Evolutionary conservation across 2,329 filamentous ascomycete genomes (phyloP).

Genomic region (Aspergillus aculeatinus): DNA sequence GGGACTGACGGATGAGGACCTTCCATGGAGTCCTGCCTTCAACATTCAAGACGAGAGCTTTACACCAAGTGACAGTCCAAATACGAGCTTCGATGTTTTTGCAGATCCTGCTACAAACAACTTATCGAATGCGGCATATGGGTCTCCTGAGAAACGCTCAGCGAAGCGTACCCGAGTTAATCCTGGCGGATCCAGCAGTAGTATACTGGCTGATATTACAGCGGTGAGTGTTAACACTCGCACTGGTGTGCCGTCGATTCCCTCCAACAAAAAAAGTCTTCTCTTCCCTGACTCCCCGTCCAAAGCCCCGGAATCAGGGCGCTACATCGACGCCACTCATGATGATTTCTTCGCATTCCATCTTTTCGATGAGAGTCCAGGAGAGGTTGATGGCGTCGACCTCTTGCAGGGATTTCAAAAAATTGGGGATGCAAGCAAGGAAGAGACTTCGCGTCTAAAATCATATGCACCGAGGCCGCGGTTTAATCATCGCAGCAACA

Average conservation of each 20-base stretch:
- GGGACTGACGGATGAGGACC: slow-evolving; percentile 42
- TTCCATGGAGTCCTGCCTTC: slow-evolving; percentile 51
- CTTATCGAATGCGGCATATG: slow-evolving; percentile 40
- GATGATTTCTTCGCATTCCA: slow-evolving; percentile 51
- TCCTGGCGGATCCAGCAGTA: slow-evolving; percentile 50
- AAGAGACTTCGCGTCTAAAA: slow-evolving; percentile 33
- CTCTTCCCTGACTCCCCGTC: slow-evolving; percentile 43
- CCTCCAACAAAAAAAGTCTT: slow-evolving; percentile 34
- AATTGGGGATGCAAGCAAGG: slow-evolving; percentile 42
- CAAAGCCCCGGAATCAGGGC: slow-evolving; percentile 34
- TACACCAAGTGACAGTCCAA: slow-evolving; percentile 42
- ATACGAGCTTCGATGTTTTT: slow-evolving; percentile 58
- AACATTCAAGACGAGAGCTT: slow-evolving; percentile 51
- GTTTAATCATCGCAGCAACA: slow-evolving; percentile 34
- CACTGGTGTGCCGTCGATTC: slow-evolving; percentile 35
- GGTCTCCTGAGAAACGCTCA: slow-evolving; percentile 58
- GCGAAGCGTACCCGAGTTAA: slow-evolving; percentile 52
- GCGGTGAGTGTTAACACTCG: slow-evolving; percentile 38
- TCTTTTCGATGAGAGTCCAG: slow-evolving; percentile 45
- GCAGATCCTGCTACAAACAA: slow-evolving; percentile 42
- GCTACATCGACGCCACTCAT: slow-evolving; percentile 38
- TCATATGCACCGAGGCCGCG: slow-evolving; percentile 31
- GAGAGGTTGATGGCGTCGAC: slow-evolving; percentile 47
- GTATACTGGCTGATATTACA: slow-evolving; percentile 51
- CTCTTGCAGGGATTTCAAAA: slow-evolving; percentile 50